phyloP scores from a whole-genome alignment of 352 stramenopile genomes.

The Globisporangium orthogonon region DNA sequence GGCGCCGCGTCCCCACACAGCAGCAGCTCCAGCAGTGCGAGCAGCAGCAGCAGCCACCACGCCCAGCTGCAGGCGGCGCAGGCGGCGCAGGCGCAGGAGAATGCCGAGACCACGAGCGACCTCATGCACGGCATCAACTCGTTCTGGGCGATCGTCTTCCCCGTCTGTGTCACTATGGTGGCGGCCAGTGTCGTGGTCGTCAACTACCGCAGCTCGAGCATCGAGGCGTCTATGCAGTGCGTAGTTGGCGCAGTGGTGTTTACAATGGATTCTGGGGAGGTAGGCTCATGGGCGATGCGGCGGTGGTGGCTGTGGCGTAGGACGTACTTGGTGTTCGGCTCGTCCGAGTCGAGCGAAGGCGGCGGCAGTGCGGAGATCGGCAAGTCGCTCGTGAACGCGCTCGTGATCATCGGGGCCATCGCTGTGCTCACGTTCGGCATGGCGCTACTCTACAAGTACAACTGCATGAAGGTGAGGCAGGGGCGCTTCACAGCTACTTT shows the following conservation, averaged over 20 bases:
- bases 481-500: no score
- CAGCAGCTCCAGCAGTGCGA: slow-evolving; percentile 5
- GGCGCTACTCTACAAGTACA: slow-evolving; percentile 87
- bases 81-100: slow-evolving; percentile 13
- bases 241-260: slow-evolving; percentile 1
- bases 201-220: slow-evolving; percentile 73
- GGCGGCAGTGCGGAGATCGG: slow-evolving; percentile 34
- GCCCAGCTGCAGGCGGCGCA: slow-evolving; percentile 11
- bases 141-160: slow-evolving; percentile 82
- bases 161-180: slow-evolving; percentile 80
- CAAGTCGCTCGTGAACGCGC: slow-evolving; percentile 79
- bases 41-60: slow-evolving; percentile 10
- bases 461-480: slow-evolving; percentile 60
- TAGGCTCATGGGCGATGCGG: no score
- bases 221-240: slow-evolving; percentile 76
- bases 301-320: slow-evolving; percentile 9
- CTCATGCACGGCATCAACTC: slow-evolving; percentile 87
- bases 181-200: slow-evolving; percentile 76
- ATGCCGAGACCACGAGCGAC: slow-evolving; percentile 42
- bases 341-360: slow-evolving; percentile 30
- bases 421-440: slow-evolving; percentile 84
- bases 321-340: slow-evolving; percentile 77
- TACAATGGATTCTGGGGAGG: no score
- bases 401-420: slow-evolving; percentile 88
- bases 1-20: slow-evolving; percentile 7